Evolutionary conservation across 2,329 filamentous ascomycete genomes (phyloP).

Genomic region (Fusarium metavorans): DNA sequence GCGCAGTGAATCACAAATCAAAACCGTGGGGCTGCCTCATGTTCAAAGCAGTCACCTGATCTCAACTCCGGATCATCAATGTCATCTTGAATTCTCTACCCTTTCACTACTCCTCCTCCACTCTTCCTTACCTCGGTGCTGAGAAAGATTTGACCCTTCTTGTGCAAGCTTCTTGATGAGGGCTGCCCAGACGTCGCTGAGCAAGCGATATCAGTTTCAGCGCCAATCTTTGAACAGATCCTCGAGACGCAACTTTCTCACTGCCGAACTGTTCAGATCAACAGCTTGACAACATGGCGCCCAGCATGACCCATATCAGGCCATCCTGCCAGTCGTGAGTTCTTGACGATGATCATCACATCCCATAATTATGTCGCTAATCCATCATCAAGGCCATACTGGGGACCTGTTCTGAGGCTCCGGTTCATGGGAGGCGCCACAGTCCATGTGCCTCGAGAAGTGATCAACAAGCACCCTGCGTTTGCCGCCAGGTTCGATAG

Average conservation of each 20-base stretch:
- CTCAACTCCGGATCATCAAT: background rate
- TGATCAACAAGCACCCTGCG: background rate
- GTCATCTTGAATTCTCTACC: background rate
- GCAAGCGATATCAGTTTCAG: background rate
- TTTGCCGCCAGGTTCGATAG: background rate
- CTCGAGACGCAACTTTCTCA: too few relatives aligned
- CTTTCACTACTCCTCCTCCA: background rate
- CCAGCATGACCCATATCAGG: too few relatives aligned
- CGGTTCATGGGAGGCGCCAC: background rate
- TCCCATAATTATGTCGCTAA: background rate
- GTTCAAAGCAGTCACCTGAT: background rate
- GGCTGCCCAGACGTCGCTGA: background rate
- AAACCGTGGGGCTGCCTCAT: background rate
- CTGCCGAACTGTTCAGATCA: too few relatives aligned
- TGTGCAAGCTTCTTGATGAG: background rate
- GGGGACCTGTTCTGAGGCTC: rapidly evolving
- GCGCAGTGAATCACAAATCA: background rate
- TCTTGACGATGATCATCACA: background rate
- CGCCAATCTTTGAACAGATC: too few relatives aligned
- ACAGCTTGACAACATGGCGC: background rate
- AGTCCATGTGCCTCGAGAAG: background rate
- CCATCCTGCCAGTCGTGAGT: too few relatives aligned
- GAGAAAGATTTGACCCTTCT: background rate
- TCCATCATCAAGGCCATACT: background rate
- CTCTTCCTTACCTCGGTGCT: background rate